Percentiles rank a stretch among this genome's conserved stretches.
Conservation (phyloP, 768 basidiomycete genomes). For the Cubamyces sp. region DNA sequence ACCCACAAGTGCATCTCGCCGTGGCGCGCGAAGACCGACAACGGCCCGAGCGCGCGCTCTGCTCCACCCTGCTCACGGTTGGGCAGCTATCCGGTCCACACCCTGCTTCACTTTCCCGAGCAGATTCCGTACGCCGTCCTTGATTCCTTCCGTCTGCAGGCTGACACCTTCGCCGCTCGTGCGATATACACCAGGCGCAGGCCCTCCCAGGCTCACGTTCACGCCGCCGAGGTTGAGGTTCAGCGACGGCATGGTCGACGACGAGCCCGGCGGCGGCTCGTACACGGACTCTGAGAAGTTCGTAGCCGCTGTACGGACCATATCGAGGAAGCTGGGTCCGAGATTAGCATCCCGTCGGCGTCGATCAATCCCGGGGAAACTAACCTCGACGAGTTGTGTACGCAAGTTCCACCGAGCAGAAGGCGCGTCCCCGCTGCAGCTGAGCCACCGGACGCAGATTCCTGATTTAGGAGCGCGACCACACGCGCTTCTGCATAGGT, state of each 20-base stretch:
- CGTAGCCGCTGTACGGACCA: slow-evolving; percentile 76
- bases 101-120: slow-evolving; percentile 90
- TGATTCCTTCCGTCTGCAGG: slow-evolving; percentile 84
- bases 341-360: slow-evolving; percentile 9
- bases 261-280: slow-evolving; percentile 76
- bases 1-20: neutral
- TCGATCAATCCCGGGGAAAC: slow-evolving; percentile 28
- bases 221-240: slow-evolving; percentile 93
- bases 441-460: slow-evolving; percentile 51
- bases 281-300: slow-evolving; percentile 68
- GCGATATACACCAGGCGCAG: slow-evolving; percentile 84
- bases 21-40: slow-evolving; percentile 11
- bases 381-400: slow-evolving; percentile 93
- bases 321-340: slow-evolving; percentile 75
- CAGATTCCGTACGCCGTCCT: slow-evolving; percentile 86
- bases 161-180: slow-evolving; percentile 69
- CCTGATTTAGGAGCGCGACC: slow-evolving; percentile 86
- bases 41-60: slow-evolving; percentile 13
- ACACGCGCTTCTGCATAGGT: slow-evolving; percentile 95
- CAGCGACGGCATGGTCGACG: slow-evolving; percentile 73
- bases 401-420: slow-evolving; percentile 90
- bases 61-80: slow-evolving; percentile 21
- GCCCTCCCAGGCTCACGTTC: slow-evolving; percentile 91
- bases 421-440: slow-evolving; percentile 71
- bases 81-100: slow-evolving; percentile 61